Base-by-base conservation (phyloP, 2,329 filamentous ascomycete genomes). In the Aspergillus felis region DNA sequence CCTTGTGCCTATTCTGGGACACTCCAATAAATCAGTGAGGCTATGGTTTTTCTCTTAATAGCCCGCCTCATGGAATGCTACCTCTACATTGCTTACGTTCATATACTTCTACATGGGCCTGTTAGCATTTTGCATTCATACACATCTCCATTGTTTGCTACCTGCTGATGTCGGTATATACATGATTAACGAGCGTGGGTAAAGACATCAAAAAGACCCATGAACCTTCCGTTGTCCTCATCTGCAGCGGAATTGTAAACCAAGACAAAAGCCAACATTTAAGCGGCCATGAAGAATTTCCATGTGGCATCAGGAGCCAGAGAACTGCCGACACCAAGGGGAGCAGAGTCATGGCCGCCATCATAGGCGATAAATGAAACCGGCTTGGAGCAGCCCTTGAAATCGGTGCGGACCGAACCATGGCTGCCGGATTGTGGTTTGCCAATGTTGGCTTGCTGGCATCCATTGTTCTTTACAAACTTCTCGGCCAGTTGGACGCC, bases 381-480 rank as follows among this genome's bases (percentile, higher is more conserved):
- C 42, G 59, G 59, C 28, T 42, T 53, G 12, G 54, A 53, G 50
- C 57, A 61, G 22, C 57, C 50, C 41, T 57, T n/a, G 42, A 57
- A 61, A 24, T 61, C 57, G 12, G 59, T 57, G 50, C 52, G 57
- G 25, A 51, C 50, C 1, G 52, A 59, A 20, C 41, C 9, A 12
- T 48, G 44, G 32, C 57, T 61, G 12, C 59, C 59, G 32, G 53
- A 3, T 2, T 10, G 17, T 9, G 59, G 54, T 29, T 28, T 54
- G 38, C 50, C 55, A 38, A 59, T n/a, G 35, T 54, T 32, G 25
- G 50, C 14, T 51, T 52, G 52, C 47, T 61, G 54, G 62, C 76
- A 78, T 5, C 71, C 70, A 56, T 78, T 78, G 61, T 74, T 69
- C 14, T 55, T 54, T 6, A 77, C 66, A 60, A 74, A 78, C 54